phyloP scores from a whole-genome alignment of 2,329 filamentous ascomycete genomes.

The Botrytis sinoallii region DNA sequence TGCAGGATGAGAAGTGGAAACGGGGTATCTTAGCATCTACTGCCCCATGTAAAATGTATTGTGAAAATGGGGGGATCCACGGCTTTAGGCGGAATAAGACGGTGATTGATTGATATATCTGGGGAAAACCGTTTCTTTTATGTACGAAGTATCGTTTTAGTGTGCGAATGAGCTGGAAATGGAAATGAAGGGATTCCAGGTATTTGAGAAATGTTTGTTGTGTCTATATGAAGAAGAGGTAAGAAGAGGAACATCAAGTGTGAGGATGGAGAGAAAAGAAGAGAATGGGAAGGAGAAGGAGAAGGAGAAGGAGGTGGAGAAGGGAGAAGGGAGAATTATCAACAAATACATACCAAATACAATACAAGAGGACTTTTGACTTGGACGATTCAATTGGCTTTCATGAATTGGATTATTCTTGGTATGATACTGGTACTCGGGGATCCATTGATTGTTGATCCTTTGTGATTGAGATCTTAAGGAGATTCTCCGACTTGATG shows the following conservation, averaged over 20 bases:
- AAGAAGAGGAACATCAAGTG: not conserved
- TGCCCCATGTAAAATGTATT: not conserved
- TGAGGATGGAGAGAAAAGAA: not conserved
- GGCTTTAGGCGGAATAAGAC: not conserved
- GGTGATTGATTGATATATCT: conserved; percentile 4
- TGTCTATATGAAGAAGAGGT: not conserved
- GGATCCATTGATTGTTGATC: not conserved
- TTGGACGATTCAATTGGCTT: not conserved
- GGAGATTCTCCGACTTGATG: not conserved
- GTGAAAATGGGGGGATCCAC: conserved; percentile 8
- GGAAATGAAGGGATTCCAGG: not conserved
- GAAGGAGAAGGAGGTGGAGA: not conserved
- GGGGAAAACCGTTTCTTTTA: not conserved
- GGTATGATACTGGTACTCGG: not conserved
- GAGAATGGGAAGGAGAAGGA: not conserved
- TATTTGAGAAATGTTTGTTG: not conserved
- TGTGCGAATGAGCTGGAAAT: not conserved
- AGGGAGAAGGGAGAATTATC: not conserved
- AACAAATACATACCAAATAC: not conserved
- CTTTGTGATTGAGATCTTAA: not conserved
- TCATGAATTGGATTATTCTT: not conserved
- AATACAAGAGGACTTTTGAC: not conserved
- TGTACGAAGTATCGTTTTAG: not conserved
- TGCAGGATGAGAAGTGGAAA: conserved; percentile 3
- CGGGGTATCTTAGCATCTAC: not conserved